Evolutionary conservation across 108 stramenopile species (phyloP), one percentile per base, ranked within the genome.

Genomic region (Fistulifera pelliculosa): DNA sequence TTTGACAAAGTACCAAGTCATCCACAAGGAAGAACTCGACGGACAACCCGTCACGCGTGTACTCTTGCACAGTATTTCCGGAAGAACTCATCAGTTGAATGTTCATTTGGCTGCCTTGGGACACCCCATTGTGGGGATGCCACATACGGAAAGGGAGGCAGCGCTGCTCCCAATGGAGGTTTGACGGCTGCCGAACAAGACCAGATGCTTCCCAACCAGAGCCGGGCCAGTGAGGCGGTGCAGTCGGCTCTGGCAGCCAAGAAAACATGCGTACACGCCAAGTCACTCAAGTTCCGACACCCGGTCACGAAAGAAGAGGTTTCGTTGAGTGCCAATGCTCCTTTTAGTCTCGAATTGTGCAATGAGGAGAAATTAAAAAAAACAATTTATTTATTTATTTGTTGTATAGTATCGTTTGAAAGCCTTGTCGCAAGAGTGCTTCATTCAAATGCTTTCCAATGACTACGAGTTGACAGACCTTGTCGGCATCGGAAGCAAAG

Each of bases 111-210:
- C 91, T 10, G 83, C 83, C 8, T 79, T 89, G 68, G 91, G 91
- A 8, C 91, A 93, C 65, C 87, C 91, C 0, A 89, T 93, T 69
- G 80, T 93, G 91, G 85, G 10, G 91, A 93, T 56, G 54, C 58
- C 35, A 66, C 80, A 10, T 93, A 93, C 53, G 92, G 92, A 18
- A 67, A 67, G 24, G 56, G 75, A 55, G 89, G 89, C 14, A 76
- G 73, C 11, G 89, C 81, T 0, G 71, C 85, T 11, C 52, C 79
- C 21, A 80, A 87, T 52, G 89, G 89, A 1, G 89, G 89, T 15
- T 54, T 91, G 23, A 68, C 73, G 14, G 79, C 71, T 18, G 60
- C 60, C 18, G 80, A 71, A 56, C 60, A 71, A 69, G 49, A 60
- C 3, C 47, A 58, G 15, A 39, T 75, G 54, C 54, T 64, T 26